Conservation (phyloP, 2,329 filamentous ascomycete species). For the Paecilomyces dactylethromorphus region DNA sequence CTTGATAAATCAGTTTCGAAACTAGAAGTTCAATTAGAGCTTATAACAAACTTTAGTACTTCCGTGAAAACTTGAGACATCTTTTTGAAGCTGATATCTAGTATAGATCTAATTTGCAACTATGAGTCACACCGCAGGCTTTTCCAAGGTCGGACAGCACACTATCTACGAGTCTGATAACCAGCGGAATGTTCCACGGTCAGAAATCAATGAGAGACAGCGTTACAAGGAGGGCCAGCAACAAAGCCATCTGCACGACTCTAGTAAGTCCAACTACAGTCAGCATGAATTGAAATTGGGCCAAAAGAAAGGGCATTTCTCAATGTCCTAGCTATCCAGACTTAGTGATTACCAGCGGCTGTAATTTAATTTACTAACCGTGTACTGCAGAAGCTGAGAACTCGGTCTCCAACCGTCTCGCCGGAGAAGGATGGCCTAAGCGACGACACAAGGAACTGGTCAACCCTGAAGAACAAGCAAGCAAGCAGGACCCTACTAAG, state of each 20-base stretch:
- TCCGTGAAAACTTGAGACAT: background rate
- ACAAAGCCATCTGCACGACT: constrained; percentile 64
- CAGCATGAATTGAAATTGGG: background rate
- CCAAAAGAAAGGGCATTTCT: background rate
- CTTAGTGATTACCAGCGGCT: background rate
- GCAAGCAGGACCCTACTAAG: constrained; percentile 36
- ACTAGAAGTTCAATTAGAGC: background rate
- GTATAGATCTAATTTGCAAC: constrained; percentile 11
- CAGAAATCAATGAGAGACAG: constrained; percentile 46
- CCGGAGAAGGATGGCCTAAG: constrained; percentile 22
- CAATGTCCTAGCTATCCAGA: background rate
- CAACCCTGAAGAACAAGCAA: constrained; percentile 29
- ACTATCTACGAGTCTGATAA: constrained; percentile 69
- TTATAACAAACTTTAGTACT: background rate
- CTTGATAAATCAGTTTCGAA: too few relatives aligned
- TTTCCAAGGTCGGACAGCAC: constrained; percentile 60
- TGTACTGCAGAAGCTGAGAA: constrained; percentile 33
- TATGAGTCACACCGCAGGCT: constrained; percentile 39
- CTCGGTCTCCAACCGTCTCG: constrained; percentile 40
- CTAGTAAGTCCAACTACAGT: constrained; percentile 48
- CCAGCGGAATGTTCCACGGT: constrained; percentile 59
- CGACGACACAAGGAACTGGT: constrained; percentile 16
- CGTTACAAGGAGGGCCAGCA: constrained; percentile 67
- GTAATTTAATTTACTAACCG: background rate
- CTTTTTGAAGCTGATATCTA: background rate